Base-by-base conservation (phyloP, 1,284 basidiomycete species). In the Serendipita sp. region DNA sequence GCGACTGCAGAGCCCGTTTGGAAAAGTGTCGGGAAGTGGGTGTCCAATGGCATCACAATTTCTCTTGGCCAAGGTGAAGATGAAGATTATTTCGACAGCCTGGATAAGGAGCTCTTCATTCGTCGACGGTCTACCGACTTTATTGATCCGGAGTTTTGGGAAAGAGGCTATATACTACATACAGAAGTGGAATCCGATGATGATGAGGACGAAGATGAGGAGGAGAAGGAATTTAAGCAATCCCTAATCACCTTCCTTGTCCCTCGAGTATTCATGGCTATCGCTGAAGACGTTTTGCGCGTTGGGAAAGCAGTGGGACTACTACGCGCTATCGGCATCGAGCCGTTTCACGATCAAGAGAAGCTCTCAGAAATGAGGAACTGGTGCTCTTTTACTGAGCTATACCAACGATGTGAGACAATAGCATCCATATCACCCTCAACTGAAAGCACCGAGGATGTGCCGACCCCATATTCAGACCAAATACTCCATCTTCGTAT, bases 281-380 rank as follows among this genome's bases (percentile, higher is more conserved):
- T 85, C 12, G 81, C 82, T 3, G 76, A 77, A 26, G 74, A 77
- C 3, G 73, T 91, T 0, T 73, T 93, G 13, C 79, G 81, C 34
- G 82, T 87, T 0, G 91, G 91, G 3, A 93, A 93, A 71, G 83
- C 88, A 0, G 78, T 85, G 10, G 91, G 91, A 1, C 74, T 93
- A 43, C 75, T 92, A 32, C 76, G 78, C 10, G 75, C 75, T 30
- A 71, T 84, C 66, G 69, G 69, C 1, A 67, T 72, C 12, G 49
- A 53, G 12, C 49, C 49, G 10, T 53, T 53, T 53, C 15, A 53
- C 15, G 10, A 44, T 12, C 42, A 44, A 44, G 12, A 13, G 12
- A 12, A 44, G 42, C 17, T 44, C 17, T 44, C 22, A 22, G 62
- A 49, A 43, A 13, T 42, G 29, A 60, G 10, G 4, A 60, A 47